phyloP scores from a whole-genome alignment of 163 green algal genomes.

The Scenedesmus sp. region DNA sequence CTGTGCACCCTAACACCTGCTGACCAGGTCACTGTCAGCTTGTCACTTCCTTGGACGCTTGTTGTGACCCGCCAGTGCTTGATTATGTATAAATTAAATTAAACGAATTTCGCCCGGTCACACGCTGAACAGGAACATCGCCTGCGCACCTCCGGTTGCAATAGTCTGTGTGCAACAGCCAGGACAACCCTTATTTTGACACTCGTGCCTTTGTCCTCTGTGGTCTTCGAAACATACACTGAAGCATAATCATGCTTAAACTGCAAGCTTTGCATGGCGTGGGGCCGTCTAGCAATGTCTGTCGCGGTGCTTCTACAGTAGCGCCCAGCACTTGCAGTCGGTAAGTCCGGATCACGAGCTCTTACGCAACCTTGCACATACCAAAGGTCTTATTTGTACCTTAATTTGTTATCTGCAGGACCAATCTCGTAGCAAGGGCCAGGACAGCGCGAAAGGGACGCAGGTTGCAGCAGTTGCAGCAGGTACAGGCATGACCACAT shows the following conservation, averaged over 20 bases:
- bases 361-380: neutral
- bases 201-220: neutral
- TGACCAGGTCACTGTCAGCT: neutral
- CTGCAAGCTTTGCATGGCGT: neutral
- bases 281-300: neutral
- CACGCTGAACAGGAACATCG: neutral
- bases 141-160: neutral
- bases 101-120: too few species aligned
- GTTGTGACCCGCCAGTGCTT: neutral
- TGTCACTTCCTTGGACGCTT: neutral
- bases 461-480: slow-evolving; percentile 7
- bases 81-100: neutral
- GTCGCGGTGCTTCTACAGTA: slow-evolving; percentile 6
- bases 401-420: neutral
- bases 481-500: slow-evolving; percentile 19
- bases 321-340: slow-evolving; percentile 5
- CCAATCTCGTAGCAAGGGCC: neutral
- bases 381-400: neutral
- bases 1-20: neutral
- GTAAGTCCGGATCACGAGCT: neutral
- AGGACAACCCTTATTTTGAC: neutral
- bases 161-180: slow-evolving; percentile 4
- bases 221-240: too few species aligned
- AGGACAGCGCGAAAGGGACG: neutral
- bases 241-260: neutral